phyloP scores from a whole-genome alignment of 2,329 filamentous ascomycete species.

The Aureobasidium vineae region DNA sequence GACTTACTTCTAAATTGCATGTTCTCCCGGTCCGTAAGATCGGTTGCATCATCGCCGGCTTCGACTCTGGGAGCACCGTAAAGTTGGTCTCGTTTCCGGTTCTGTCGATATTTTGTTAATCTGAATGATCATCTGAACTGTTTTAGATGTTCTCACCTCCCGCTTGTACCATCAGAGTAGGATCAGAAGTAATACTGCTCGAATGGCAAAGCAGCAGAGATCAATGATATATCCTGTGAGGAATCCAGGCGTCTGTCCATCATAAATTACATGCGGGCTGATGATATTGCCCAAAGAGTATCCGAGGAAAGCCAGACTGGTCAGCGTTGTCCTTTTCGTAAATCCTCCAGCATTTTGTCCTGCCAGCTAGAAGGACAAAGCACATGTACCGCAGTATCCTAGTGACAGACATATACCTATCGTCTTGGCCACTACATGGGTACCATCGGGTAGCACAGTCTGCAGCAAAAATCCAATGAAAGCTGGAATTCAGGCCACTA shows the following conservation, averaged over 20 bases:
- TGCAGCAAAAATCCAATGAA: no score
- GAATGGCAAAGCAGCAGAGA: neutral
- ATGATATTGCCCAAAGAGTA: neutral
- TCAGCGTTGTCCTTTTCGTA: neutral
- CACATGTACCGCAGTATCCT: neutral
- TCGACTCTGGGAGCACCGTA: neutral
- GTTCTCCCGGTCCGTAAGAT: neutral
- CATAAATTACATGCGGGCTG: neutral
- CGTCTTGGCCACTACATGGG: no score
- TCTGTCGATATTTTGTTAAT: neutral
- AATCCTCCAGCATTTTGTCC: neutral
- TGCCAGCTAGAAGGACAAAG: neutral
- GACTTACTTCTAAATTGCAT: neutral
- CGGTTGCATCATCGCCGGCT: neutral
- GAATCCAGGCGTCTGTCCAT: neutral
- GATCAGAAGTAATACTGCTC: neutral
- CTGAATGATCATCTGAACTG: no score
- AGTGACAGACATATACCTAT: no score
- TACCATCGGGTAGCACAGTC: no score
- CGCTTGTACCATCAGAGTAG: neutral
- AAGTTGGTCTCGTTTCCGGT: neutral
- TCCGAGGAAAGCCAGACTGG: neutral
- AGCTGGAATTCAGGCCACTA: no score
- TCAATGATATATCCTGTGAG: neutral
- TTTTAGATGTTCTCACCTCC: neutral